phyloP scores from a whole-genome alignment of 148 eudicot species.

The Silene latifolia region DNA sequence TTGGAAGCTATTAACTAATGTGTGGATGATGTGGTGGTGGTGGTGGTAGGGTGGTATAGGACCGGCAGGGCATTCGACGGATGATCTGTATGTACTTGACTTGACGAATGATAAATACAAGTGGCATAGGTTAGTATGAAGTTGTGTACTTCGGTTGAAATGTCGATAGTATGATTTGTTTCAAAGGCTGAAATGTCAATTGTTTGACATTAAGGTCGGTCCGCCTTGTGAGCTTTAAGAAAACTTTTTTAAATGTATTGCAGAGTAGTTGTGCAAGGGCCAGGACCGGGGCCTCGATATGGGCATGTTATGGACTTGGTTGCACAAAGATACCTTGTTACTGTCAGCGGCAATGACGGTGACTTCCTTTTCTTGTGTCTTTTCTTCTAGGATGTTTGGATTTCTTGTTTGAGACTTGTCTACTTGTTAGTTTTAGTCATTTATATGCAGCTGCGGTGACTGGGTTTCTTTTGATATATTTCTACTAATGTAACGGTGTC shows the following conservation, averaged over 20 bases:
- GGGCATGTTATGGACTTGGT: slow-evolving; percentile 98
- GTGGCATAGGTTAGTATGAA: slow-evolving; percentile 72
- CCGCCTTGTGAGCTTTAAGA: background rate
- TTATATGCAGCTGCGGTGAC: background rate
- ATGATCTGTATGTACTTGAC: slow-evolving; percentile 89
- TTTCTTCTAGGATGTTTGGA: background rate
- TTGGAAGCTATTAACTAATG: slow-evolving; percentile 9
- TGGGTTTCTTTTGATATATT: background rate
- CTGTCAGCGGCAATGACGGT: slow-evolving; percentile 95
- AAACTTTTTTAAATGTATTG: background rate
- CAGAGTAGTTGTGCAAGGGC: slow-evolving; percentile 94
- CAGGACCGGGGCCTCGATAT: slow-evolving; percentile 93
- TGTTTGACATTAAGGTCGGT: slow-evolving; percentile 7
- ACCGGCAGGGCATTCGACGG: slow-evolving; percentile 96
- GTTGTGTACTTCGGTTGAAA: background rate
- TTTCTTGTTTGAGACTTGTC: slow-evolving; percentile 6
- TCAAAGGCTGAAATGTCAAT: background rate
- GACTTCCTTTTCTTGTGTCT: slow-evolving; percentile 24
- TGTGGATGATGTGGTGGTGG: slow-evolving; percentile 22
- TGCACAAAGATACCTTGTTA: slow-evolving; percentile 86
- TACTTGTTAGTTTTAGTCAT: background rate
- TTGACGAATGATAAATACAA: slow-evolving; percentile 86
- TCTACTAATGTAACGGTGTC: background rate
- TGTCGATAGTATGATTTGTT: background rate
- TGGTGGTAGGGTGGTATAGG: slow-evolving; percentile 88